These are phyloP conservation scores for Polychytrium aggregatum DNA, from an alignment of 192 early-diverging fungal species.

Conservation along the genomic window DNA sequence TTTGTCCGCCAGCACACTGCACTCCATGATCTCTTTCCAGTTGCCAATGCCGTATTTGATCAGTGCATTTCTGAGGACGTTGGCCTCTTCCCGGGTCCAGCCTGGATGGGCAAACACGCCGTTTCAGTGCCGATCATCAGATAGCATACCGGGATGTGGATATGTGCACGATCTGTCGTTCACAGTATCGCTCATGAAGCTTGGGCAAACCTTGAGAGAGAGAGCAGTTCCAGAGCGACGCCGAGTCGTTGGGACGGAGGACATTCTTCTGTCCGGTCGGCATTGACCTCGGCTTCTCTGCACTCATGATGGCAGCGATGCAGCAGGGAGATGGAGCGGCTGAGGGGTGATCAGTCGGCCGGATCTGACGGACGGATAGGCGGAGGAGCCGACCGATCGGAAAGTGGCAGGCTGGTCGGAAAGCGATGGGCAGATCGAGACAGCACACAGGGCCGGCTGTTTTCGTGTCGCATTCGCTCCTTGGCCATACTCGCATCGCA, in stretches of 20 bases:
- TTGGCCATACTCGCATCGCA: too few relatives aligned
- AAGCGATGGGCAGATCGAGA: too few relatives aligned
- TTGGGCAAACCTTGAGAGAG: conserved; percentile 58
- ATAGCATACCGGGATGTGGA: not conserved
- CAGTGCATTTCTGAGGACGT: conserved; percentile 69
- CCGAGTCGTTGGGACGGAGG: conserved; percentile 85
- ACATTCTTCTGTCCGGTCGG: conserved; percentile 78
- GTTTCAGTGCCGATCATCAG: not conserved
- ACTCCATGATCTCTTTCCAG: conserved; percentile 92
- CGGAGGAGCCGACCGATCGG: too few relatives aligned
- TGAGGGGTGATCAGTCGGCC: too few relatives aligned
- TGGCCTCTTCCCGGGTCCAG: conserved; percentile 78
- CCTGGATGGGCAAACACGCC: conserved; percentile 27
- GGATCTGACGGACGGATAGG: too few relatives aligned
- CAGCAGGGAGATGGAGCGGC: too few relatives aligned
- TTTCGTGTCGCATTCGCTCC: too few relatives aligned
- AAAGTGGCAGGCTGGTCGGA: too few relatives aligned
- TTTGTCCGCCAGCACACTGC: conserved; percentile 79
- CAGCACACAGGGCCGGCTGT: too few relatives aligned
- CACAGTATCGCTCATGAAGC: not conserved
- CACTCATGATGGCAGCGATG: too few relatives aligned
- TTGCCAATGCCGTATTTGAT: conserved; percentile 89
- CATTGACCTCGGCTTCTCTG: too few relatives aligned
- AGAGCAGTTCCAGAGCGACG: conserved; percentile 90
- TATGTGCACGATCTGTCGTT: not conserved